Base-by-base conservation (phyloP, 768 basidiomycete genomes). In the Mycena filopes region DNA sequence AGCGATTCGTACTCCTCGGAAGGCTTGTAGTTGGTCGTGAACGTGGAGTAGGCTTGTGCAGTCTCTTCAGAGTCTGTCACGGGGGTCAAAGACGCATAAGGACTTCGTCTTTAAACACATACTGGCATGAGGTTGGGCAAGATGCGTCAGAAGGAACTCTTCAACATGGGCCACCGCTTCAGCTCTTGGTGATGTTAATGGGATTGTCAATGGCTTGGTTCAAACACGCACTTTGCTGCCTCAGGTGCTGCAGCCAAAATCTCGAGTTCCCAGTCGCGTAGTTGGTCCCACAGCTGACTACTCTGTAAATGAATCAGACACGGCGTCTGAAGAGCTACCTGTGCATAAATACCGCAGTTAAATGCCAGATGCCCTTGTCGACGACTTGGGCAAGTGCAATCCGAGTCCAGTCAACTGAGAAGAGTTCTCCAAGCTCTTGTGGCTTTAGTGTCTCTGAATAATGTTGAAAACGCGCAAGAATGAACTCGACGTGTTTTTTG, bases 11-110 rank as follows among this genome's bases (percentile, higher is more conserved):
- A 99, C 45, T 90, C 84, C n/a, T 84, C 78, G 0, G 89, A 81
- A 16, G 91, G 86, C 70, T 89, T 87, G 76, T 92, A 85, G 58
- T 86, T 85, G 1, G 95, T 94, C 18, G 94, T 94, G 79, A 98
- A 98, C 0, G 90, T 86, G 0, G 96, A 98, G 75, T 97, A 99
- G 2, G 87, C 83, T 71, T 94, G 89, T 60, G 90, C 89, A 0
- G 95, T 96, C 16, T 92, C 87, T 42, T 94, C 93, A 59, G 89
- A 84, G 63, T 87, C 94, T 96, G 70, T 31, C 33, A 61, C n/a
- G 45, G n/a, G 46, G 38, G 12, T 33, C 36, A 26, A 21, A 51
- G n/a, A 68, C 36, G 29, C 23, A 33, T 28, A 25, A 29, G 25
- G 38, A 26, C 47, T 15, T 40, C 3, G 20, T 31, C 18, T 12